Base-by-base conservation (phyloP, 139 green algal species). In the Nannochloris sp. region DNA sequence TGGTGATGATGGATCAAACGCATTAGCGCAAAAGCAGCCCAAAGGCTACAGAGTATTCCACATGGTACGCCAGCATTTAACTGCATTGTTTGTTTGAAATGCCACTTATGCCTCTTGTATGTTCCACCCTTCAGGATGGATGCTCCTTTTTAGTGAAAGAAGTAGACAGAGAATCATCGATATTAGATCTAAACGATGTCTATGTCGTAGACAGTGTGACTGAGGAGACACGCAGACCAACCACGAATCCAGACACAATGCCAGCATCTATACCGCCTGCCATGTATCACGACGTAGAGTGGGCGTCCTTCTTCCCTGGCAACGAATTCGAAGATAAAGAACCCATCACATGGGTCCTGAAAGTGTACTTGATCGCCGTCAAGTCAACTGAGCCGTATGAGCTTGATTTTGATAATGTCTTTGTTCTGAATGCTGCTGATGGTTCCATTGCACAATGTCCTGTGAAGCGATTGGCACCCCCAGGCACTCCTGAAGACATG, bases 391-490 rank as follows among this genome's bases (percentile, higher is more conserved):
- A 75, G n/a, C 68, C 68, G 5, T 29, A 50, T 29, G 21, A 51
- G 15, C 18, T 58, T 9, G 50, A 34, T 27, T 58, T 58, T 15
- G 19, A 58, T 40, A 34, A 59, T 14, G 31, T 76, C 8, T 76
- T 48, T 21, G n/a, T 72, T 14, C 27, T 76, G 55, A 64, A 76
- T 29, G 23, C 24, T 24, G 63, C 66, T 48, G 25, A 62, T 15
- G 34, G 64, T 57, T 67, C 9, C 6, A 8, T 76, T 23, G 8
- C n/a, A 12, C 29, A 34, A 4, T 16, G 21, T 7, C 27, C 56
- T 18, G 62, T 76, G 21, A 24, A 64, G n/a, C 37, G 63, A 21
- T 36, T 76, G 4, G 70, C 63, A 18, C 57, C 70, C 18, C 19
- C 31, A 9, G 64, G 59, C 25, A 68, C 63, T 4, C 54, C 63